Percentiles rank a stretch among this genome's conserved stretches.
These are phyloP conservation scores for Nemania sp. DNA, from an alignment of 2,329 filamentous ascomycete genomes.

Conservation along the genomic window DNA sequence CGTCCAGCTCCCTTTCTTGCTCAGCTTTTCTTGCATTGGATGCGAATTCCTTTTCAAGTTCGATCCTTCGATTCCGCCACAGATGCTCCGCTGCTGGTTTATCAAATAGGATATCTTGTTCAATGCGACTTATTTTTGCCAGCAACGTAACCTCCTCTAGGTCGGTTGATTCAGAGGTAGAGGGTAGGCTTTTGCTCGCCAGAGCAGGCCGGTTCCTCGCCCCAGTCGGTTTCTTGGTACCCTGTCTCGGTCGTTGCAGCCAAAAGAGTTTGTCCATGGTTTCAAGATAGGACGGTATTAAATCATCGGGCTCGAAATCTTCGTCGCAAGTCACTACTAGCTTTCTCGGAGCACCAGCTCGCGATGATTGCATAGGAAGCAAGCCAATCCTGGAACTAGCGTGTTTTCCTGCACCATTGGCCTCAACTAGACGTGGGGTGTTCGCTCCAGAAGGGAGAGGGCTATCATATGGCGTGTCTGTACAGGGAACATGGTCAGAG, in stretches of 20 bases:
- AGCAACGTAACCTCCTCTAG: conserved; percentile 67
- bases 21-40: conserved; percentile 49
- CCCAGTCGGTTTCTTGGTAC: conserved; percentile 46
- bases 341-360: conserved; percentile 47
- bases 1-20: conserved; percentile 40
- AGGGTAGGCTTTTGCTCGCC: not conserved
- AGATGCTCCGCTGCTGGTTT: conserved; percentile 64
- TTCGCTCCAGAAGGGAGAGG: conserved; percentile 55
- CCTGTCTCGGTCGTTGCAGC: conserved; percentile 59
- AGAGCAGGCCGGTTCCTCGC: conserved; percentile 24
- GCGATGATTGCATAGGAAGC: conserved; percentile 37
- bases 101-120: conserved; percentile 79
- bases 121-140: conserved; percentile 75
- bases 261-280: conserved; percentile 72
- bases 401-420: conserved; percentile 38
- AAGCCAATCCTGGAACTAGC: conserved; percentile 44
- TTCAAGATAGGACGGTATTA: conserved; percentile 76
- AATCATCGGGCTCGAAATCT: conserved; percentile 74
- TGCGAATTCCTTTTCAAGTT: conserved; percentile 65
- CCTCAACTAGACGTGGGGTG: conserved; percentile 51
- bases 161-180: conserved; percentile 36
- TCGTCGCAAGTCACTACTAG: conserved; percentile 60
- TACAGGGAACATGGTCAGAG: conserved; percentile 15
- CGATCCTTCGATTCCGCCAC: conserved; percentile 65
- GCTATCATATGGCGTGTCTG: conserved; percentile 56